These are phyloP conservation scores for Nemania serpens DNA, from an alignment of 2,329 filamentous ascomycete species.

Conservation along the genomic window DNA sequence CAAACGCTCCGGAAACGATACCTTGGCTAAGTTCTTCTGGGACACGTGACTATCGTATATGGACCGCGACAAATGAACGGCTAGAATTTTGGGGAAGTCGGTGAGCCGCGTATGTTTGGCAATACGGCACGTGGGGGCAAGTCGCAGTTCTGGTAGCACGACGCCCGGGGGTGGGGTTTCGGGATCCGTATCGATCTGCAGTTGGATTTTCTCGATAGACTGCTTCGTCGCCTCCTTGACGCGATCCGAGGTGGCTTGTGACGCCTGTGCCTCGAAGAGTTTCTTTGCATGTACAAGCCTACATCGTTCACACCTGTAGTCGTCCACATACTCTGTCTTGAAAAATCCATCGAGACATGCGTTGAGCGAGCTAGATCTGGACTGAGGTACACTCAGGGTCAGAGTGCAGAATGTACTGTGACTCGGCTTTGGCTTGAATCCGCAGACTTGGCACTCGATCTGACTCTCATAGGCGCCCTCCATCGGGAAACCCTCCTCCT, in stretches of 20 bases:
- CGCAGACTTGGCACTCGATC: slow-evolving; percentile 88
- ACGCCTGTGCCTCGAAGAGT: slow-evolving; percentile 63
- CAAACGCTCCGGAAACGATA: slow-evolving; percentile 86
- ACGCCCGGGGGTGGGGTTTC: slow-evolving; percentile 76
- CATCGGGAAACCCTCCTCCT: slow-evolving; percentile 79
- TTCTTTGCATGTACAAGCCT: slow-evolving; percentile 79
- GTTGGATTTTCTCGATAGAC: slow-evolving; percentile 68
- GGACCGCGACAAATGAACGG: slow-evolving; percentile 89
- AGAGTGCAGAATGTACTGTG: slow-evolving; percentile 88
- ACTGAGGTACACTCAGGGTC: slow-evolving; percentile 88
- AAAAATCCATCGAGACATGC: slow-evolving; percentile 92
- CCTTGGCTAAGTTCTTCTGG: slow-evolving; percentile 92
- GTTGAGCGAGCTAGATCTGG: slow-evolving; percentile 78
- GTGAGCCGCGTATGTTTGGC: slow-evolving; percentile 87
- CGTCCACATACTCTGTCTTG: slow-evolving; percentile 94
- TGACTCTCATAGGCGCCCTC: slow-evolving; percentile 94
- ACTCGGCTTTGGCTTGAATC: slow-evolving; percentile 84
- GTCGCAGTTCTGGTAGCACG: slow-evolving; percentile 71
- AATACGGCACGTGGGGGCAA: slow-evolving; percentile 82
- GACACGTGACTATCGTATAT: slow-evolving; percentile 85
- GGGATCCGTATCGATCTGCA: slow-evolving; percentile 78
- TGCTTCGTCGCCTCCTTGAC: slow-evolving; percentile 57
- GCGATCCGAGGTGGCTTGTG: slow-evolving; percentile 56
- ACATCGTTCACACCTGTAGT: slow-evolving; percentile 95
- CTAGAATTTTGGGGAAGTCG: slow-evolving; percentile 84